Percentiles rank a stretch among this genome's conserved stretches.
These are phyloP conservation scores for Acanthamoeba royreba DNA, from an alignment of 208 protist genomes.

Conservation along the genomic window DNA sequence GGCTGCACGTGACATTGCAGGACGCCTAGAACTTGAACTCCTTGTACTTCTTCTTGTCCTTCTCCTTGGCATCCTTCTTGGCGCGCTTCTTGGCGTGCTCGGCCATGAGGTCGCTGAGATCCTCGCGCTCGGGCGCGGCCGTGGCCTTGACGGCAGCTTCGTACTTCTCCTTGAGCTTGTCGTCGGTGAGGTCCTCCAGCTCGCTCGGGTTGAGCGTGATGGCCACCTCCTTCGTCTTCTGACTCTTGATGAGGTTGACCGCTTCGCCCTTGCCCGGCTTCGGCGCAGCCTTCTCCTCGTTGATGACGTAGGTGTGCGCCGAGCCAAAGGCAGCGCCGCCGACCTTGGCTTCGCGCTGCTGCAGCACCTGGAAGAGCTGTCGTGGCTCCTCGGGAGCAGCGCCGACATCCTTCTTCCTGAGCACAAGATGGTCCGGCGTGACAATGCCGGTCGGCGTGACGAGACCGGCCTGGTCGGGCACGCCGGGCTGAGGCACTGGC, in stretches of 20 bases:
- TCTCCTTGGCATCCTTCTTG: constrained; percentile 44
- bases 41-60: constrained; percentile 61
- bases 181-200: constrained; percentile 56
- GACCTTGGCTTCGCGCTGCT: constrained; percentile 57
- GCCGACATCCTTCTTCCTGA: constrained; percentile 64
- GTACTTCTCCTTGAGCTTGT: constrained; percentile 61
- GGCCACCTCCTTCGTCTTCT: constrained; percentile 49
- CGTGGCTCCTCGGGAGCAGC: constrained; percentile 32
- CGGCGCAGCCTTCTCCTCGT: background rate
- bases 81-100: constrained; percentile 53
- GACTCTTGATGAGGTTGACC: constrained; percentile 57
- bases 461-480: background rate
- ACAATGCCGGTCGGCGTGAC: constrained; percentile 66
- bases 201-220: constrained; percentile 63
- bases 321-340: constrained; percentile 53
- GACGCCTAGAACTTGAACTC: constrained; percentile 77
- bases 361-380: constrained; percentile 71
- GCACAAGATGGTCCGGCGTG: constrained; percentile 73
- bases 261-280: background rate
- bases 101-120: constrained; percentile 56
- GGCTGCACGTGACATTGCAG: background rate
- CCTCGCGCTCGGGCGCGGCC: constrained; percentile 41
- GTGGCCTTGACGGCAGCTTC: constrained; percentile 34
- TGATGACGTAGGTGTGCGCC: constrained; percentile 55
- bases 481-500: background rate